phyloP scores from a whole-genome alignment of 345 rosid species.

The Streptanthus diversifolius region DNA sequence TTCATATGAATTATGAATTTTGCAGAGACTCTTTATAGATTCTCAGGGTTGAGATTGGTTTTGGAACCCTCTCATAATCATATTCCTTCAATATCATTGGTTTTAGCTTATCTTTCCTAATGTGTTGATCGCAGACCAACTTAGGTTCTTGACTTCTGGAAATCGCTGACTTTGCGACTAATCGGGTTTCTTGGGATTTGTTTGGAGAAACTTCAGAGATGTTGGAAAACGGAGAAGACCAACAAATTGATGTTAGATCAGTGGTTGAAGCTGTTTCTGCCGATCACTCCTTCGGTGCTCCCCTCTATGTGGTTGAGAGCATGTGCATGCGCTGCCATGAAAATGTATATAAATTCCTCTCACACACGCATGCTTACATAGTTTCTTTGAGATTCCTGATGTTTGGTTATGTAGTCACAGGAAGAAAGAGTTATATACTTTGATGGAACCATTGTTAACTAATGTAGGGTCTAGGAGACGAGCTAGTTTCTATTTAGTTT shows the following conservation, averaged over 20 bases:
- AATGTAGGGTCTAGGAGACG: neutral
- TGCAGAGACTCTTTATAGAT: neutral
- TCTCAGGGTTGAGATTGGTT: neutral
- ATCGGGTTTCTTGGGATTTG: neutral
- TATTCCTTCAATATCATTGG: conserved; percentile 3
- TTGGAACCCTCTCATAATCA: neutral
- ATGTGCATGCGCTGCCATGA: conserved; percentile 90
- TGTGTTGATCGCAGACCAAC: neutral
- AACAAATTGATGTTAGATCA: conserved; percentile 54
- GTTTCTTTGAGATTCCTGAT: neutral
- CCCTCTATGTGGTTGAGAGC: conserved; percentile 82
- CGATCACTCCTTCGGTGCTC: conserved; percentile 49
- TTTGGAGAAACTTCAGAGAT: neutral
- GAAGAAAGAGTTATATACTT: neutral
- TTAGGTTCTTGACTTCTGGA: neutral
- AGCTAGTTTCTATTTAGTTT: neutral
- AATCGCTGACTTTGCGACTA: neutral
- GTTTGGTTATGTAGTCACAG: neutral
- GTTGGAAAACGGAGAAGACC: conserved; percentile 33
- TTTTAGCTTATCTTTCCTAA: neutral
- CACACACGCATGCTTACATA: neutral
- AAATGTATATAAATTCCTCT: conserved; percentile 47
- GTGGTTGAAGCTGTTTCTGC: conserved; percentile 78
- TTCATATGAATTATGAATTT: neutral
- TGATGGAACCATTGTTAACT: neutral